Evolutionary conservation across 257 asterid species (phyloP).

Genomic region (Penstemon davidsonii): DNA sequence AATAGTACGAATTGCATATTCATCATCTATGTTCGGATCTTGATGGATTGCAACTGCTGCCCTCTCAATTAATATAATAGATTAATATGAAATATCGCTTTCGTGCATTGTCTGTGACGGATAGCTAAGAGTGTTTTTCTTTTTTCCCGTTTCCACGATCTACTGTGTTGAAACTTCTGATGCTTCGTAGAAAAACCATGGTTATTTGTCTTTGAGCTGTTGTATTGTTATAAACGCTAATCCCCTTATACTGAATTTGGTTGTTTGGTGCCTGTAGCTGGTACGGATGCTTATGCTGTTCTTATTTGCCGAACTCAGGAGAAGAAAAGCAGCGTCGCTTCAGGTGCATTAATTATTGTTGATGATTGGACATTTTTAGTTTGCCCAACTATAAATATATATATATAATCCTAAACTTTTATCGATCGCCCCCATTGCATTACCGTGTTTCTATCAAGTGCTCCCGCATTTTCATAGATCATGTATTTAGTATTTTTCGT

Average conservation of each 20-base stretch:
- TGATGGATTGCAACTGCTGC: too few species aligned
- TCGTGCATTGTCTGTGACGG: too few species aligned
- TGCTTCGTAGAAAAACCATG: not conserved
- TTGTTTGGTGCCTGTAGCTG: slow-evolving; percentile 39
- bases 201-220: not conserved
- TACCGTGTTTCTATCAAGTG: too few species aligned
- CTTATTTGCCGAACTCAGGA: slow-evolving; percentile 73
- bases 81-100: too few species aligned
- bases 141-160: not conserved
- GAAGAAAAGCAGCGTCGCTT: slow-evolving; percentile 67
- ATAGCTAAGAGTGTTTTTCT: too few species aligned
- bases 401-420: too few species aligned
- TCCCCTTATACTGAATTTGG: not conserved
- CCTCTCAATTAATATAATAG: too few species aligned
- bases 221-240: not conserved
- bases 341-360: slow-evolving; percentile 42
- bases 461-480: not conserved
- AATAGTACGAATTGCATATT: not conserved
- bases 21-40: not conserved
- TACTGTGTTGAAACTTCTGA: too few species aligned
- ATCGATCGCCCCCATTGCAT: too few species aligned
- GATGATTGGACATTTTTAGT: not conserved
- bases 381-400: not conserved
- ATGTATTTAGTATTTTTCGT: not conserved
- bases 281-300: slow-evolving; percentile 66